Base-by-base conservation (phyloP, 768 basidiomycete genomes). In the Boletellus sp. region DNA sequence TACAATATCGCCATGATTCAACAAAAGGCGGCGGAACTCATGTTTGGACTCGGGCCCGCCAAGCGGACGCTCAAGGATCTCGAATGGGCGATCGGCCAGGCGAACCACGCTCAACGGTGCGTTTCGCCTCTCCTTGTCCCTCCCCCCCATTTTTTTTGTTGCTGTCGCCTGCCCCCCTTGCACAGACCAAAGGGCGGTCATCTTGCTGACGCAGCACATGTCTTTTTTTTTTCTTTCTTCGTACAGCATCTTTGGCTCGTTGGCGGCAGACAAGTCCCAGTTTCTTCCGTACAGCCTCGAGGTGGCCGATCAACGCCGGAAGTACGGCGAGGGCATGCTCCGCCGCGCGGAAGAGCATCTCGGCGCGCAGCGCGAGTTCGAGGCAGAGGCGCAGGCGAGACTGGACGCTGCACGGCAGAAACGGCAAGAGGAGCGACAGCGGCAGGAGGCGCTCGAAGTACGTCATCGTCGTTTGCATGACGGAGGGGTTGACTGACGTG, bases 1-100 rank as follows among this genome's bases (percentile, higher is more conserved):
- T 98, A 94, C 71, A 98, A 99, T 67, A 90, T 97, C 59, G 94
- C 95, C 47, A 94, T 99, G 88, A 93, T 98, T 31, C 86, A 94
- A 67, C 96, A 99, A 66, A 97, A 97, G 69, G 85, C 90, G 0
- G 90, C 92, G 0, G 95, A 97, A 66, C 78, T 97, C 71, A 71
- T 98, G 22, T 85, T 93, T 56, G 76, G 81, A 1, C 70, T 94
- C 22, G 75, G 77, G 1, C 78, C 85, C 1, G 74, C 81, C 23
- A 92, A 93, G 65, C 85, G 95, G 17, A 81, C 87, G 2, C 74
- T 94, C 9, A 81, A 80, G 48, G 93, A 97, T 53, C 75, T 98
- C 19, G 77, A 87, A 53, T 74, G 74, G 40, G 90, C 86, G 2
- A 83, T 93, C 47, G 80, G 84, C 35, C 87, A 91, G 50, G 94